Percentiles rank a stretch among this genome's conserved stretches.
These are phyloP conservation scores for Fragilariopsis cylindrus DNA, from an alignment of 108 stramenopile genomes.

Conservation along the genomic window DNA sequence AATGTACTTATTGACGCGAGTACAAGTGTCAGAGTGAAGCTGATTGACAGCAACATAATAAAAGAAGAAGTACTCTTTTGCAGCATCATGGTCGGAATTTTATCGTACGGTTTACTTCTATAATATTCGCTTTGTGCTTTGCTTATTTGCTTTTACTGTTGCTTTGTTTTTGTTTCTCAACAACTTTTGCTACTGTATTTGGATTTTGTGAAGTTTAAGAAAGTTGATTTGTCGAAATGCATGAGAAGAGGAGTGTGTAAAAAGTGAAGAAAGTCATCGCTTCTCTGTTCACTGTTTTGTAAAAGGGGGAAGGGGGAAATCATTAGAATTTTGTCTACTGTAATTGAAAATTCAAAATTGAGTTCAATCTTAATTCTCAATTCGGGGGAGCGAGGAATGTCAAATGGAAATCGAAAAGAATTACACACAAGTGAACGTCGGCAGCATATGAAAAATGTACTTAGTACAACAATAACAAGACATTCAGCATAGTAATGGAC, in stretches of 20 bases:
- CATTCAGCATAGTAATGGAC: background rate
- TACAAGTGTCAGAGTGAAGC: background rate
- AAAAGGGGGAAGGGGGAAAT: background rate
- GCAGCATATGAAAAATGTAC: background rate
- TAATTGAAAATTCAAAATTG: background rate
- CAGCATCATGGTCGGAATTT: no score
- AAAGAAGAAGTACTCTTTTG: no score
- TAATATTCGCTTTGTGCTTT: no score
- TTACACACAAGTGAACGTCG: background rate
- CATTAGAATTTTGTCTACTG: background rate
- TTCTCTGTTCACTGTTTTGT: background rate
- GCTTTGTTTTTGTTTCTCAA: background rate
- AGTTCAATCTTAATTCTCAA: background rate
- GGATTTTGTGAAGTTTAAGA: no score
- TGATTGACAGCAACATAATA: background rate
- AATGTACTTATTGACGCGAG: background rate
- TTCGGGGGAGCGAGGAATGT: no score
- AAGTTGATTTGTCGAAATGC: no score
- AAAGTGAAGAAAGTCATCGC: no score
- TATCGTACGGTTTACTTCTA: no score
- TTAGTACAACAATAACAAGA: background rate
- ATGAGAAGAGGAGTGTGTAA: no score
- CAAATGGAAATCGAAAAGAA: background rate
- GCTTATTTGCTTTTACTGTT: no score
- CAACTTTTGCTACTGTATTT: no score